A percentile compares a stretch with the other conserved stretches of the same genome.
Evolutionary conservation across 176 grass and related monocot genomes (phyloP).

Genomic region (Aegilops umbellulata): DNA sequence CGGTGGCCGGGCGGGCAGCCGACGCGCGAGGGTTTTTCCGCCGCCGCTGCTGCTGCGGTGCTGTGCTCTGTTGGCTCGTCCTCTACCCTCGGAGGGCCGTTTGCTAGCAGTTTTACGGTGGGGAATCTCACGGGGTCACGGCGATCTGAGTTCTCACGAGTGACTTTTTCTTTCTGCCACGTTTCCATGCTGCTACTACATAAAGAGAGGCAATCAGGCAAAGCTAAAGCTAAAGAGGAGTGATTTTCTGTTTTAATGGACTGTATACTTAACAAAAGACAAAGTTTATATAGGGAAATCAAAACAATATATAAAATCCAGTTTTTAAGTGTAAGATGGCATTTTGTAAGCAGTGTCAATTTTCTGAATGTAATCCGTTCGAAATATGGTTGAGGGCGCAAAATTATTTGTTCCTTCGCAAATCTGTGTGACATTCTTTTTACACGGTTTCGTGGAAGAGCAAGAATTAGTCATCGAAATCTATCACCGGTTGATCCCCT

Average conservation of each 20-base stretch:
- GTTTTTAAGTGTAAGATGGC: no score
- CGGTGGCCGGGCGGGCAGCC: conserved; percentile 15
- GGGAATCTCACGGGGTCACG: conserved; percentile 23
- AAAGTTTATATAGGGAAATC: no score
- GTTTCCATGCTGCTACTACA: background rate
- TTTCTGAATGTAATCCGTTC: no score
- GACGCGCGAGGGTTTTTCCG: conserved; percentile 28
- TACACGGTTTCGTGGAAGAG: no score
- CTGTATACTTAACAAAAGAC: no score
- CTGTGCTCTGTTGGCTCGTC: conserved; percentile 4
- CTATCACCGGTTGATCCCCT: no score
- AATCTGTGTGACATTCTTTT: no score
- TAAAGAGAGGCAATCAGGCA: background rate
- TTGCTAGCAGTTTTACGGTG: conserved; percentile 31
- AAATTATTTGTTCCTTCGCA: no score
- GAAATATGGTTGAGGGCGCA: no score
- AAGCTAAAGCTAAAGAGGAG: background rate
- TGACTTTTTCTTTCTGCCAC: conserved; percentile 9
- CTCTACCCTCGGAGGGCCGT: background rate
- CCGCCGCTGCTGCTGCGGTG: conserved; percentile 3
- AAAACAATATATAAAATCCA: no score
- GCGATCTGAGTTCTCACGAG: conserved; percentile 34
- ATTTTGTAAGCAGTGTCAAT: no score
- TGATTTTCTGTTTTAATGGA: background rate
- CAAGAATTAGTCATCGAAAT: no score